Evolutionary conservation across 1,139 yeast genomes (phyloP).

Genomic region (Yamadazyma sp.): DNA sequence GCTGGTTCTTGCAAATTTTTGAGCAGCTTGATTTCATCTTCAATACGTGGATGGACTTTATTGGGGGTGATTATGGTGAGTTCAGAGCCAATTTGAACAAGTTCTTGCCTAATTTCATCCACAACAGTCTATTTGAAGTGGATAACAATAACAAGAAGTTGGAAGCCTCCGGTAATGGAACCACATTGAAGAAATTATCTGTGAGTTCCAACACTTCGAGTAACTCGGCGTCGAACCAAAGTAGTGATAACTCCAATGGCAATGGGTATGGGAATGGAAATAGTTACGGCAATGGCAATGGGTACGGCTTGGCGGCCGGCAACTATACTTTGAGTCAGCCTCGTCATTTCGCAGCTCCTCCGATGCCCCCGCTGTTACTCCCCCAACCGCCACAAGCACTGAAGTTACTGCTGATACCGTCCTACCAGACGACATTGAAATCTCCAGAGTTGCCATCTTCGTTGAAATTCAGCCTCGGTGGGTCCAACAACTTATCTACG

Average conservation of each 20-base stretch:
- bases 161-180: not conserved
- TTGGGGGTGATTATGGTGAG: conserved; percentile 3
- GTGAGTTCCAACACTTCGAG: conserved; percentile 2
- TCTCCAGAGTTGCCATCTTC: conserved; percentile 1
- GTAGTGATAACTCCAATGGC: not conserved
- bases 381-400: not conserved
- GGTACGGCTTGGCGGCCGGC: no score
- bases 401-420: not conserved
- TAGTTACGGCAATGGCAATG: no score
- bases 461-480: conserved; percentile 1
- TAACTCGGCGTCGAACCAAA: not conserved
- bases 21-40: conserved; percentile 19
- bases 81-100: conserved; percentile 11
- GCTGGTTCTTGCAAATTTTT: conserved; percentile 15
- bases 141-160: conserved; percentile 5
- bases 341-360: not conserved
- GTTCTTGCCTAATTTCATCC: conserved; percentile 11
- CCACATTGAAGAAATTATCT: conserved; percentile 1
- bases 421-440: not conserved
- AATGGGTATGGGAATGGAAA: no score
- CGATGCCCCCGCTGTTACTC: not conserved
- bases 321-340: conserved; percentile 1
- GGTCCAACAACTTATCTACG: conserved; percentile 1
- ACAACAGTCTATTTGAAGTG: conserved; percentile 5
- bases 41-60: conserved; percentile 23